phyloP scores from a whole-genome alignment of 192 early-diverging fungal genomes.

The Backusella australiensis region DNA sequence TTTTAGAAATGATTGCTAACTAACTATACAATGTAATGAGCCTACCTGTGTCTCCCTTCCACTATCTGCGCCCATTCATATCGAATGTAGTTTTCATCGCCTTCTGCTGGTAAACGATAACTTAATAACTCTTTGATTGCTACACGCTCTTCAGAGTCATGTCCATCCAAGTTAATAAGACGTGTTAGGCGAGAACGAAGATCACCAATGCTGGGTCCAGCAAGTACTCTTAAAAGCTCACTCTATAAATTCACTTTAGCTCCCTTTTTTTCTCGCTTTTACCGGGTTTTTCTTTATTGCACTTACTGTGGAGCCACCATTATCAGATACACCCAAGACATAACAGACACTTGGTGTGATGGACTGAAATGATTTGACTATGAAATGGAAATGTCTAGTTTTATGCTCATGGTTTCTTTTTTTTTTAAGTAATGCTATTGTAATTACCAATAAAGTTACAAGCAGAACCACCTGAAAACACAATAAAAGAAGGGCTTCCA shows the following conservation, averaged over 20 bases:
- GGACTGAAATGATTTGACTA: slow-evolving; percentile 50
- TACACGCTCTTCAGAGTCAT: slow-evolving; percentile 48
- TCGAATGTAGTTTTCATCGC: slow-evolving; percentile 56
- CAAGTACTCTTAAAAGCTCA: slow-evolving; percentile 71
- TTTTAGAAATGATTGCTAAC: not conserved
- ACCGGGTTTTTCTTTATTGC: not conserved
- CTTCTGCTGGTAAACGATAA: slow-evolving; percentile 61
- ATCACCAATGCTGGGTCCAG: slow-evolving; percentile 77
- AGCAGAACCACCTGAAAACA: slow-evolving; percentile 80
- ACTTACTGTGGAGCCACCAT: slow-evolving; percentile 57
- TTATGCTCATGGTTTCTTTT: not conserved
- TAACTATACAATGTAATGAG: not conserved
- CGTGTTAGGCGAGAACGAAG: slow-evolving; percentile 64
- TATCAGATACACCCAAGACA: slow-evolving; percentile 72
- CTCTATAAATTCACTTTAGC: slow-evolving; percentile 29
- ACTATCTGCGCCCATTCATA: slow-evolving; percentile 72
- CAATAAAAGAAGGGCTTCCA: slow-evolving; percentile 44
- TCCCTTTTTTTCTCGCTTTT: not conserved
- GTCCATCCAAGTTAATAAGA: slow-evolving; percentile 57
- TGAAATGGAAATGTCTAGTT: not conserved
- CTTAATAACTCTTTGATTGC: slow-evolving; percentile 70
- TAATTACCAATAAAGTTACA: slow-evolving; percentile 59
- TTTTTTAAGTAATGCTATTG: not conserved
- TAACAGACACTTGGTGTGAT: slow-evolving; percentile 66
- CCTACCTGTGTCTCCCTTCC: slow-evolving; percentile 68